Conservation (phyloP, 2,329 filamentous ascomycete species). For the Aureobasidium sp. region DNA sequence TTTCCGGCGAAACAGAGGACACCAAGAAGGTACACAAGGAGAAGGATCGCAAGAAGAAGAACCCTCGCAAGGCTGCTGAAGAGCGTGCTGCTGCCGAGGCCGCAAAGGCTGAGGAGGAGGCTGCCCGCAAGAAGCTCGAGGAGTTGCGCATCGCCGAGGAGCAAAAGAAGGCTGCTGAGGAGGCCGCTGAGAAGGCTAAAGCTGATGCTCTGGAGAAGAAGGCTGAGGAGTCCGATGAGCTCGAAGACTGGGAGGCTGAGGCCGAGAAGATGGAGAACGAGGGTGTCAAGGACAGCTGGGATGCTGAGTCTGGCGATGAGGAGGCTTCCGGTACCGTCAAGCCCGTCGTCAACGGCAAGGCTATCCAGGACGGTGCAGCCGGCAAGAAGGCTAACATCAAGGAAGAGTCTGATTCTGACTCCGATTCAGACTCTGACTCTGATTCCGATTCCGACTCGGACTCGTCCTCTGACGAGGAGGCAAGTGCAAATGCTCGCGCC, state of each 20-base stretch:
- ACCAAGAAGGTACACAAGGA: constrained; percentile 74
- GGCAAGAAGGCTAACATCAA: constrained; percentile 19
- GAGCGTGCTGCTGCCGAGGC: constrained; percentile 32
- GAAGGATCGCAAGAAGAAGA: constrained; percentile 70
- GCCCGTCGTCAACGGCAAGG: constrained; percentile 27
- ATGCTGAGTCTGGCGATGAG: constrained; percentile 73
- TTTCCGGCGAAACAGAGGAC: constrained; percentile 50
- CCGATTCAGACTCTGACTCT: constrained; percentile 36
- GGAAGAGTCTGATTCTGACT: constrained; percentile 26
- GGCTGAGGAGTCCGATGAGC: constrained; percentile 54
- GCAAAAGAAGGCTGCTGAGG: constrained; percentile 70
- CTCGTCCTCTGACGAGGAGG: constrained; percentile 59
- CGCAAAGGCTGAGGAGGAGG: constrained; percentile 38
- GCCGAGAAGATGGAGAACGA: constrained; percentile 66
- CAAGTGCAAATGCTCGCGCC: constrained; percentile 64
- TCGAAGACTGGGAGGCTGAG: constrained; percentile 80
- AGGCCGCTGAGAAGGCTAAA: constrained; percentile 65
- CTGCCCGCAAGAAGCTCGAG: constrained; percentile 46
- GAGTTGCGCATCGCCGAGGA: constrained; percentile 45
- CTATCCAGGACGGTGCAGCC: constrained; percentile 20
- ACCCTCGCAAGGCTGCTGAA: constrained; percentile 52
- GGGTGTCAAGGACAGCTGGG: constrained; percentile 90
- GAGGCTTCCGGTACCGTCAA: constrained; percentile 37
- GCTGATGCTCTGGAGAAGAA: constrained; percentile 60
- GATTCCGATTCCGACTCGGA: constrained; percentile 42